Evolutionary conservation across 257 asterid species (phyloP), one percentile per base, ranked within the genome.

Genomic region (Solanum boliviense): DNA sequence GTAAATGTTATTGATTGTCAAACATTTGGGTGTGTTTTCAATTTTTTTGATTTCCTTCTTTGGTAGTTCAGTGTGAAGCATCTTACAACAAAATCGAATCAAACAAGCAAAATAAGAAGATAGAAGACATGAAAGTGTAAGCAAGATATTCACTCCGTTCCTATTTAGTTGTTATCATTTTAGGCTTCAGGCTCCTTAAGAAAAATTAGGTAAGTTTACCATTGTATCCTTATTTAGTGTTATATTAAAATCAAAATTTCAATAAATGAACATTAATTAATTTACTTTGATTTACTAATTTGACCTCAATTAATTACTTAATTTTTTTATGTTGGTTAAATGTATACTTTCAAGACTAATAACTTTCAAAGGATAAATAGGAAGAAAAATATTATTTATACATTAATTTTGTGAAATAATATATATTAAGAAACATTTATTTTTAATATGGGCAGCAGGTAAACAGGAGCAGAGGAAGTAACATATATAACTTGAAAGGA

Each of bases 381-480:
- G 4, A 6, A 56, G n/a, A 56, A 56, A 0, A 7, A 2, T 56
- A 1, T 20, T 0, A 56, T 56, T 20, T 1, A 20, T 56, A 0
- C 11, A 56, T 56, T 56, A 4, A 56, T 56, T 56, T 52, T 52
- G 0, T 48, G 0, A 48, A 48, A 48, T 48, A 2, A 13, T 3
- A 46, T 1, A 13, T 13, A 13, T 46, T 4, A 46, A 46, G 0
- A 13, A 48, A 15, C 0, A 52, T 52, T 20, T 20, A 20, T 56
- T 56, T 56, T 56, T 20, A 56, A 3, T 20, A 56, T n/a, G n/a
- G n/a, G n/a, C n/a, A n/a, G n/a, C 3, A 48, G 0, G 3, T 16
- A 15, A 48, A 16, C 0, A 16, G 0, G 0, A 12, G 1, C 0
- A 0, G 52, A 11, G 5, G 5, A 1, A 44, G 52, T 48, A 5